These are phyloP conservation scores for Rhodotorula kratochvilovae DNA, from an alignment of 768 basidiomycete genomes.

Conservation along the genomic window DNA sequence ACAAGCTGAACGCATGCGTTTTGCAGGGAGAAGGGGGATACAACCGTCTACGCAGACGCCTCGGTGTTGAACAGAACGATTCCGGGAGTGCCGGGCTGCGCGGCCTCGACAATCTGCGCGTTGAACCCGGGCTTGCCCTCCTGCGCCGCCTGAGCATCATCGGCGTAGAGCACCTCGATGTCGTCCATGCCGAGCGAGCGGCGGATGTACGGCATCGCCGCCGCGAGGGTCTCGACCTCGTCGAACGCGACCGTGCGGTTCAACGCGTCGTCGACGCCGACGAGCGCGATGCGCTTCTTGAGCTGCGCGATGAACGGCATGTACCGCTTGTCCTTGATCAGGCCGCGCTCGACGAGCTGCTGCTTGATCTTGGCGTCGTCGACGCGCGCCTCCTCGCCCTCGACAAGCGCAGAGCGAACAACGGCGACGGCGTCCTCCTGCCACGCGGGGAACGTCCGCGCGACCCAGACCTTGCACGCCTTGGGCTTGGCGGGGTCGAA, in stretches of 20 bases:
- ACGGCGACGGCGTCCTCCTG: slow-evolving; percentile 75
- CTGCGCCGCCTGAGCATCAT: slow-evolving; percentile 63
- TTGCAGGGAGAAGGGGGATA: not conserved
- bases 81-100: slow-evolving; percentile 79
- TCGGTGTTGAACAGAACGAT: slow-evolving; percentile 73
- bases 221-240: slow-evolving; percentile 65
- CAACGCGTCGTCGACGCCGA: slow-evolving; percentile 64
- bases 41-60: not conserved
- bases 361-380: slow-evolving; percentile 76
- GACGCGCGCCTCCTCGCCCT: slow-evolving; percentile 58
- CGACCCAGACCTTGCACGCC: slow-evolving; percentile 81
- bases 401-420: slow-evolving; percentile 31
- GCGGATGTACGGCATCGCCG: slow-evolving; percentile 74
- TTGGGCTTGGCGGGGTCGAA: slow-evolving; percentile 78
- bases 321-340: slow-evolving; percentile 85
- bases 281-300: slow-evolving; percentile 52
- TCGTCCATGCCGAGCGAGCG: slow-evolving; percentile 50
- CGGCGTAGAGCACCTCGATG: slow-evolving; percentile 56
- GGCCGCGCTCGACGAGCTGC: slow-evolving; percentile 61
- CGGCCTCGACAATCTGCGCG: slow-evolving; percentile 67
- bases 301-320: slow-evolving; percentile 93
- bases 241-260: slow-evolving; percentile 76
- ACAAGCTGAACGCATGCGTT: not conserved
- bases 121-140: slow-evolving; percentile 57
- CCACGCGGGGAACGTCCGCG: slow-evolving; percentile 88